phyloP scores from a whole-genome alignment of 306 rosid species.

The Pachyrhizus erosus region DNA sequence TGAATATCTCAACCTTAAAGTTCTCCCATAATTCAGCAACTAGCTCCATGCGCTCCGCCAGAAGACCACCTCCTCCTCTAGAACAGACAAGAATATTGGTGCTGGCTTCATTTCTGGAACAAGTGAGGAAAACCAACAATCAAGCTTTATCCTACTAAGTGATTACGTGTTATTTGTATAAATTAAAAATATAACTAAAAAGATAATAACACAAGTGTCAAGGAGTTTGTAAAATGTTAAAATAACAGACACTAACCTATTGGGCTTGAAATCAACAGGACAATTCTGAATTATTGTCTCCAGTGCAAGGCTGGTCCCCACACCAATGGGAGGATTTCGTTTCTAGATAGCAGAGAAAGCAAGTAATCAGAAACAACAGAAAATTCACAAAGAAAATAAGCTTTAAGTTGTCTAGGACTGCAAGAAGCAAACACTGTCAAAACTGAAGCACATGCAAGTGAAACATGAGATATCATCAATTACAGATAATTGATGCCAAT shows the following conservation, averaged over 20 bases:
- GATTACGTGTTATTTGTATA: conserved; percentile 1
- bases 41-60: conserved; percentile 87
- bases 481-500: background rate
- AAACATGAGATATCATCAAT: conserved; percentile 9
- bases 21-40: conserved; percentile 91
- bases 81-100: conserved; percentile 82
- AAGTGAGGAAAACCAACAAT: conserved; percentile 29
- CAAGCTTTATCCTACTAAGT: conserved; percentile 7
- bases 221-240: conserved; percentile 30
- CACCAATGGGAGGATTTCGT: conserved; percentile 81
- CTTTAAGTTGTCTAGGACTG: conserved; percentile 24
- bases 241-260: conserved; percentile 57
- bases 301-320: conserved; percentile 90
- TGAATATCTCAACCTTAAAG: conserved; percentile 69
- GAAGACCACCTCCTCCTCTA: conserved; percentile 94
- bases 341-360: conserved; percentile 58
- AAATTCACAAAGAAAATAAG: conserved; percentile 29
- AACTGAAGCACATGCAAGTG: conserved; percentile 23
- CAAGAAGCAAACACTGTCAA: conserved; percentile 22
- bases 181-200: conserved; percentile 6
- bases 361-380: conserved; percentile 34
- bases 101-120: conserved; percentile 73
- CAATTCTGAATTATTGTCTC: conserved; percentile 90
- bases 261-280: conserved; percentile 68
- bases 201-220: conserved; percentile 17